These are phyloP conservation scores for Rhodamnia rubescens DNA, from an alignment of 345 rosid genomes.

Conservation along the genomic window DNA sequence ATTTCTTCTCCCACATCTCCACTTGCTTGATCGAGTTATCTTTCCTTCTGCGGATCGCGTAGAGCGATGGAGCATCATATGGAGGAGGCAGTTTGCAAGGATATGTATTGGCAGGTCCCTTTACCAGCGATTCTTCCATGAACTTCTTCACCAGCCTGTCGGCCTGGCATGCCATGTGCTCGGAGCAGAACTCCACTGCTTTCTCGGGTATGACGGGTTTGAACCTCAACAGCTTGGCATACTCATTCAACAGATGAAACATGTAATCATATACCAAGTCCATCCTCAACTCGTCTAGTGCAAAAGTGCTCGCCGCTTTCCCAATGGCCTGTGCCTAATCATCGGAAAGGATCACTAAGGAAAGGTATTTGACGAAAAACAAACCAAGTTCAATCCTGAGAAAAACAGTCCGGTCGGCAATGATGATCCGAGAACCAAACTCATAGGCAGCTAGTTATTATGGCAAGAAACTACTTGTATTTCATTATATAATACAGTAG, in stretches of 20 bases:
- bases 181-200: constrained; percentile 46
- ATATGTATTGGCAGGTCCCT: constrained; percentile 31
- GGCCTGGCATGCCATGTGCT: constrained; percentile 46
- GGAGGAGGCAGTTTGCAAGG: constrained; percentile 63
- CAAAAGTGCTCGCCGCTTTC: constrained; percentile 39
- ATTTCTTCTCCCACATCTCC: constrained; percentile 34
- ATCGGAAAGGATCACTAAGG: neutral
- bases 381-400: neutral
- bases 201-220: constrained; percentile 36
- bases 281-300: constrained; percentile 45
- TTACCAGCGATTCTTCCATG: constrained; percentile 61
- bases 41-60: constrained; percentile 14
- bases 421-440: neutral
- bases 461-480: neutral
- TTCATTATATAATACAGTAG: neutral
- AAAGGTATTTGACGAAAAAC: neutral
- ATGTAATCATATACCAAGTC: constrained; percentile 70
- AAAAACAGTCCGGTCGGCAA: neutral
- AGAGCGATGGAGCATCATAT: constrained; percentile 39
- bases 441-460: neutral
- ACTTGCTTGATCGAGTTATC: constrained; percentile 14
- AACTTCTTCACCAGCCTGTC: constrained; percentile 37
- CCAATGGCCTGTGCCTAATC: constrained; percentile 58
- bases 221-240: constrained; percentile 47
- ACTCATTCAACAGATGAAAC: constrained; percentile 62